phyloP scores from a whole-genome alignment of 2,329 filamentous ascomycete species.

The Cordyceps sp. region DNA sequence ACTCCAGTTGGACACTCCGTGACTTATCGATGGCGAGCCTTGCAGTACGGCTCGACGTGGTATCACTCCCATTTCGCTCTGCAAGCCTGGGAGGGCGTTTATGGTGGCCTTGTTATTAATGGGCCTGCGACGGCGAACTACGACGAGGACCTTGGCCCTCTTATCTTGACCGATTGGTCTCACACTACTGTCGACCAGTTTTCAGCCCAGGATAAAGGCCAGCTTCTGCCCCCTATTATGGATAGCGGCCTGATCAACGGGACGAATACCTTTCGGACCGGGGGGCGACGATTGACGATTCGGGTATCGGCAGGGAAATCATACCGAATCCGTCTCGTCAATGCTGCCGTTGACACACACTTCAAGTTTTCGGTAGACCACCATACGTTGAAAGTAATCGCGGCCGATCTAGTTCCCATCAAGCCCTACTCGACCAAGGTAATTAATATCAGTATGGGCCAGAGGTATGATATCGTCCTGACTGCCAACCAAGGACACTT shows the following conservation, averaged over 20 bases:
- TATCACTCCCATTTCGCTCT: slow-evolving; percentile 43
- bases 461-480: slow-evolving; percentile 29
- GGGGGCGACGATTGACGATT: slow-evolving; percentile 17
- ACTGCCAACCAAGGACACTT: slow-evolving; percentile 15
- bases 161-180: slow-evolving; percentile 44
- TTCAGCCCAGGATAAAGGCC: slow-evolving; percentile 1
- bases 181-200: slow-evolving; percentile 25
- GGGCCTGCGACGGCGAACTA: slow-evolving; percentile 42
- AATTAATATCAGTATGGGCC: slow-evolving; percentile 29
- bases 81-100: slow-evolving; percentile 35
- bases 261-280: slow-evolving; percentile 18
- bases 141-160: slow-evolving; percentile 43
- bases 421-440: slow-evolving; percentile 31
- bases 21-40: slow-evolving; percentile 41
- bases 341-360: slow-evolving; percentile 24
- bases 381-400: slow-evolving; percentile 40
- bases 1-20: slow-evolving; percentile 30
- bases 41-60: slow-evolving; percentile 37
- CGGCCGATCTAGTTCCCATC: slow-evolving; percentile 39
- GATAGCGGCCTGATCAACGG: slow-evolving; percentile 27
- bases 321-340: slow-evolving; percentile 31
- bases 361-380: slow-evolving; percentile 35
- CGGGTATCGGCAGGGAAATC: slow-evolving; percentile 22
- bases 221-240: background rate
- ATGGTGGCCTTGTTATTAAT: slow-evolving; percentile 45